These are phyloP conservation scores for Verticillium dahliae DNA, from an alignment of 2,329 filamentous ascomycete genomes.

Conservation along the genomic window DNA sequence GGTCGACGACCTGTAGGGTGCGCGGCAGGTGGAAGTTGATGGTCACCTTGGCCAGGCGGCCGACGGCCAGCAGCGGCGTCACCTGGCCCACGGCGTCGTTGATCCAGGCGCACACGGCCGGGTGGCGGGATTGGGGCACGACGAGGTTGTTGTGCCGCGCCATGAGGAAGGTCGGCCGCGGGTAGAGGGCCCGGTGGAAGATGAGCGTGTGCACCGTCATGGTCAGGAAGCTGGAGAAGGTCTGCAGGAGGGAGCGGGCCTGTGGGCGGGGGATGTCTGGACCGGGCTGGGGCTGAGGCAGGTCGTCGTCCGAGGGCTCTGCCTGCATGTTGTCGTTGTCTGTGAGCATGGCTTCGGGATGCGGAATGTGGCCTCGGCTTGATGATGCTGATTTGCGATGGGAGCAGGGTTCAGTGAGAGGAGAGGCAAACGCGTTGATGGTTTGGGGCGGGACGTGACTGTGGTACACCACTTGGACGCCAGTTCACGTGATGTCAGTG, in stretches of 20 bases:
- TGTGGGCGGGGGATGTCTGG: slow-evolving; percentile 24
- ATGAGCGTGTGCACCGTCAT: slow-evolving; percentile 81
- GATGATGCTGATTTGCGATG: neutral
- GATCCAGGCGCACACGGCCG: slow-evolving; percentile 80
- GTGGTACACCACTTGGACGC: neutral
- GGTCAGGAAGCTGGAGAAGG: slow-evolving; percentile 74
- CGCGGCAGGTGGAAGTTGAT: slow-evolving; percentile 37
- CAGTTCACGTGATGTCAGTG: neutral
- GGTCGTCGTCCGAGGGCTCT: neutral
- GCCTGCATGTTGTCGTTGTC: neutral
- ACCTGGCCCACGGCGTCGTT: slow-evolving; percentile 71
- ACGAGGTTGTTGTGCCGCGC: slow-evolving; percentile 77
- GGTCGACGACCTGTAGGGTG: slow-evolving; percentile 42
- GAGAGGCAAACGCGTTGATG: neutral
- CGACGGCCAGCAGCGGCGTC: slow-evolving; percentile 59
- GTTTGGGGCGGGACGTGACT: neutral
- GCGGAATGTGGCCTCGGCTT: neutral
- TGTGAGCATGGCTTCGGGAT: neutral
- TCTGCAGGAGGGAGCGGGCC: slow-evolving; percentile 54
- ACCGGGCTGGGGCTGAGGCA: neutral
- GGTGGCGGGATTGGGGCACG: slow-evolving; percentile 80
- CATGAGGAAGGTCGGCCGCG: slow-evolving; percentile 67
- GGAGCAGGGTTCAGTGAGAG: neutral
- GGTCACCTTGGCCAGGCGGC: slow-evolving; percentile 38
- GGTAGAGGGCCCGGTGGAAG: slow-evolving; percentile 76